Evolutionary conservation across 106 monocot species (phyloP).

Genomic region (Dendrobium catenatum): DNA sequence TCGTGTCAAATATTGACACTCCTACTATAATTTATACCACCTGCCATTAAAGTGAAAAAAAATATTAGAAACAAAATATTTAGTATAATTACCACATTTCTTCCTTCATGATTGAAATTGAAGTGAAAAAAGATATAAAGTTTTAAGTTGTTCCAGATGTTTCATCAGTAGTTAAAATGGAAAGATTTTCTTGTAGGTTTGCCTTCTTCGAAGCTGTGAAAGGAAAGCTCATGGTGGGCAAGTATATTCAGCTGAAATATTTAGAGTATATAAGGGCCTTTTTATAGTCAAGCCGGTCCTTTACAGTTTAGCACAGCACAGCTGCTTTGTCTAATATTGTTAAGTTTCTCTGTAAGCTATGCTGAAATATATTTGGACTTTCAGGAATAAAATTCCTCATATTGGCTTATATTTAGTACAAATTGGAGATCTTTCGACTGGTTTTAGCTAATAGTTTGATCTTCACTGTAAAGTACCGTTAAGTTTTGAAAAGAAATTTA

Average conservation of each 20-base stretch:
- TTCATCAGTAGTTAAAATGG: background rate
- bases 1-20: no score
- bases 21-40: no score
- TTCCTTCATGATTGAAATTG: no score
- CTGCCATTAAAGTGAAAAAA: no score
- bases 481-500: no score
- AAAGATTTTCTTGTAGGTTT: background rate
- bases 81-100: no score
- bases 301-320: background rate
- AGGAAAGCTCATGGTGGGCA: background rate
- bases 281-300: background rate
- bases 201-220: slow-evolving; percentile 3
- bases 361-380: background rate
- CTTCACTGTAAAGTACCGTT: no score
- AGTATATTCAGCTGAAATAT: background rate
- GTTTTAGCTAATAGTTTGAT: no score
- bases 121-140: background rate
- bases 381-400: background rate
- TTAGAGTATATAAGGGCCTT: background rate
- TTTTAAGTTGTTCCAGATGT: background rate
- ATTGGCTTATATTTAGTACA: background rate
- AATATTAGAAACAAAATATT: no score
- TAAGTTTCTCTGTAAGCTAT: background rate
- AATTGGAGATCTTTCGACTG: no score
- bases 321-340: background rate